phyloP scores from a whole-genome alignment of 371 early-diverging fungal species.

The Apophysomyces elegans region DNA sequence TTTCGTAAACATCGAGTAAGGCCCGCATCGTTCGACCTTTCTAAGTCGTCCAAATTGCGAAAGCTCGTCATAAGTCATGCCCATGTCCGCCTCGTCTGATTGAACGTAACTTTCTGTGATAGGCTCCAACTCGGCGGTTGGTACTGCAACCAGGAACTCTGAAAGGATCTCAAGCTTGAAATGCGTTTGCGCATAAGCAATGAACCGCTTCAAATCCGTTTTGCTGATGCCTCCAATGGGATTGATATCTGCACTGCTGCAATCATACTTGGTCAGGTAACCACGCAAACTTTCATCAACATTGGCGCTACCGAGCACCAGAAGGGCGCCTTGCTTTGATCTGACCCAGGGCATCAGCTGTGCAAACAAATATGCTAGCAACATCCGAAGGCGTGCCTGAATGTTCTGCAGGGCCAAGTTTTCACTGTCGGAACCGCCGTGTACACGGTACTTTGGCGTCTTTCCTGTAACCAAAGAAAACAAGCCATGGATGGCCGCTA shows the following conservation, averaged over 20 bases:
- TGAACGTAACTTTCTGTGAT: constrained; percentile 79
- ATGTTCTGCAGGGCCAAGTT: constrained; percentile 97
- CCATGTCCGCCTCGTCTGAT: constrained; percentile 96
- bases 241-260: constrained; percentile 96
- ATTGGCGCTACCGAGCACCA: constrained; percentile 96
- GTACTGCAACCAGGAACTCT: constrained; percentile 86
- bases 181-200: constrained; percentile 68
- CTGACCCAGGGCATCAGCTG: constrained; percentile 93
- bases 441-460: constrained; percentile 78
- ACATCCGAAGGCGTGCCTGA: constrained; percentile 96
- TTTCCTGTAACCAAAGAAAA: constrained; percentile 82
- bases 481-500: constrained; percentile 73
- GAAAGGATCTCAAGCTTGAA: constrained; percentile 75
- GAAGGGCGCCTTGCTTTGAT: constrained; percentile 71
- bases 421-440: constrained; percentile 87
- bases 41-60: constrained; percentile 91
- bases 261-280: constrained; percentile 98
- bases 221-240: constrained; percentile 97
- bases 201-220: constrained; percentile 84
- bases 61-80: constrained; percentile 95
- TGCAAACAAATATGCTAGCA: constrained; percentile 93
- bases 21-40: constrained; percentile 88
- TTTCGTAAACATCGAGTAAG: constrained; percentile 89
- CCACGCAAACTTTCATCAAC: constrained; percentile 97
- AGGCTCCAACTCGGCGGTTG: constrained; percentile 97